These are phyloP conservation scores for Arthroderma sp. DNA, from an alignment of 2,329 filamentous ascomycete genomes.

Conservation along the genomic window DNA sequence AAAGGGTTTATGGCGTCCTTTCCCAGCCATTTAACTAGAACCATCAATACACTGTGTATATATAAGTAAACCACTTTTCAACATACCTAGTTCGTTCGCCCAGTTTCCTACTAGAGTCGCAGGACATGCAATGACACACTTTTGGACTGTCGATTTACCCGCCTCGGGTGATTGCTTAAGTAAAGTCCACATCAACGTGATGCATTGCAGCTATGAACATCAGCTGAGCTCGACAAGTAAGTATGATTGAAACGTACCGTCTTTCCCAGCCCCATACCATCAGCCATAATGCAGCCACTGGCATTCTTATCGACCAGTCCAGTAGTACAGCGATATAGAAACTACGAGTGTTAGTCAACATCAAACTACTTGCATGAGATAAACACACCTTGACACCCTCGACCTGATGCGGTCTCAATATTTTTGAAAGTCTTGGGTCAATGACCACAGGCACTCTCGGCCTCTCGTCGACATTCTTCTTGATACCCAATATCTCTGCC, in stretches of 20 bases:
- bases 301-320: conserved; percentile 91
- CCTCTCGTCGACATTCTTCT: conserved; percentile 72
- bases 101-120: conserved; percentile 95
- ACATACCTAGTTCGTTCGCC: conserved; percentile 70
- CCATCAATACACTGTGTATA: conserved; percentile 15
- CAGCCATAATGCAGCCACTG: conserved; percentile 97
- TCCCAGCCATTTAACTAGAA: conserved; percentile 75
- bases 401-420: conserved; percentile 89
- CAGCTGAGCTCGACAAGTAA: conserved; percentile 14
- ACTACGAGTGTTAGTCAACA: conserved; percentile 34
- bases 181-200: conserved; percentile 90
- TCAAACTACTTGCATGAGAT: neutral
- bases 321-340: conserved; percentile 87
- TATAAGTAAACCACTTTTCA: neutral
- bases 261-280: conserved; percentile 97
- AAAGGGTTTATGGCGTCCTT: conserved; percentile 84
- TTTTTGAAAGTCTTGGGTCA: conserved; percentile 76
- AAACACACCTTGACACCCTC: conserved; percentile 67
- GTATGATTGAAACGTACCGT: conserved; percentile 42
- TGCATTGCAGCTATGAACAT: conserved; percentile 62
- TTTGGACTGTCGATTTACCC: conserved; percentile 87
- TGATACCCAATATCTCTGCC: conserved; percentile 86
- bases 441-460: conserved; percentile 96
- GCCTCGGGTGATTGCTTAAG: conserved; percentile 91
- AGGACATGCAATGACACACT: conserved; percentile 91